Evolutionary conservation across 202 grass and related monocot genomes (phyloP).

Genomic region (Hordeum pubiflorum): DNA sequence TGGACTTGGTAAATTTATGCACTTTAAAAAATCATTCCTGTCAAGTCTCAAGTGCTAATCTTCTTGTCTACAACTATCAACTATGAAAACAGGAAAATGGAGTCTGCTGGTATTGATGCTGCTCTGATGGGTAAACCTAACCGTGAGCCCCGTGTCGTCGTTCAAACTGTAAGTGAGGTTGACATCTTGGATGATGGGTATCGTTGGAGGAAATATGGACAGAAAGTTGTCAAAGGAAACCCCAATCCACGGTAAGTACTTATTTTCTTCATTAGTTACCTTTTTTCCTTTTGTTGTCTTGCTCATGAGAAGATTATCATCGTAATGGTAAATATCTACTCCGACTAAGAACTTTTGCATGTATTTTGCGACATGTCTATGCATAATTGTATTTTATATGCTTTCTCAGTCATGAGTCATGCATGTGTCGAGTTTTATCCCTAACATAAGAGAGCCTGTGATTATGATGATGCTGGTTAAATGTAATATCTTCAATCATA

Average conservation of each 20-base stretch:
- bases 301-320: neutral
- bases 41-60: constrained; percentile 12
- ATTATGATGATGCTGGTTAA: neutral
- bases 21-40: neutral
- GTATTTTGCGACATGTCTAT: neutral
- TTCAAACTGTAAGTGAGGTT: constrained; percentile 98
- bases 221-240: constrained; percentile 99
- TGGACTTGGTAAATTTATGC: neutral
- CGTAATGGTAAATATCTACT: neutral
- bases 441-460: neutral
- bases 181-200: constrained; percentile 99
- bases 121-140: constrained; percentile 74
- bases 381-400: neutral
- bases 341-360: neutral
- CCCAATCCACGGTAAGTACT: constrained; percentile 77
- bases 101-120: constrained; percentile 65
- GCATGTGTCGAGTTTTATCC: neutral
- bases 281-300: neutral
- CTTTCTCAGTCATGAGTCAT: neutral
- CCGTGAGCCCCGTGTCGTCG: constrained; percentile 90
- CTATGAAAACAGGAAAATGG: constrained; percentile 62
- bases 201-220: constrained; percentile 97
- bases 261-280: constrained; percentile 1
- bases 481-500: neutral
- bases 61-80: constrained; percentile 23